Evolutionary conservation across 495 filamentous ascomycete genomes (phyloP), one percentile per base, ranked within the genome.

Genomic region (Penicillium malachiteum): DNA sequence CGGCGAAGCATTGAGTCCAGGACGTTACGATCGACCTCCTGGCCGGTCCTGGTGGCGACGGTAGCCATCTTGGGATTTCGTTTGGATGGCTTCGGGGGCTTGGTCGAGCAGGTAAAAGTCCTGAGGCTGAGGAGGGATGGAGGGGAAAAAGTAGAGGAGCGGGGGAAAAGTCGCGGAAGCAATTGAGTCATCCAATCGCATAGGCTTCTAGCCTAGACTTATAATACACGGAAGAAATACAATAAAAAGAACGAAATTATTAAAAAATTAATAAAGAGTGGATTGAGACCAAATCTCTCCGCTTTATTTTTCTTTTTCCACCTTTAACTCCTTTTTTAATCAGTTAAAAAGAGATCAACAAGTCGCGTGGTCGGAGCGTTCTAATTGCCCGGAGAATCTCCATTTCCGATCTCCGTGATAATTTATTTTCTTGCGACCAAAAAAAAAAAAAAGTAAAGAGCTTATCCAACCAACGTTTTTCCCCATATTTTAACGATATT

Each of bases 1-100:
- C 91, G 87, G 54, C 88, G 84, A 57, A 97, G 84, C 69, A 97
- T 82, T 33, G 84, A 87, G 60, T 97, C 94, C 63, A 97, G 81
- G 31, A 81, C 72, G 33, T 78, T 75, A 48, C 91, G 87, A 67
- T 97, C 92, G 56, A 98, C 85, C 66, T 87, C 84, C 78, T 93
- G 84, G 58, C 93, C 94, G 68, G 89, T 92, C 69, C 89, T 87
- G 35, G 93, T 97, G 54, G 74, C 83, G 62, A 82, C 76, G 39
- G 88, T 88, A 43, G 85, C 79, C 82, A 84, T 84, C 56, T 58
- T 74, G 50, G 66, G 52, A 54, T 70, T 72, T 57, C 67, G 58
- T 55, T 59, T 69, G 52, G 59, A 60, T 44, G 60, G 47, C 63
- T 66, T 68, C 52, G 57, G 59, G 57, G 61, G 63, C 54, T 57